Evolutionary conservation across 768 basidiomycete genomes (phyloP).

Genomic region (Leccinellum rugosiceps): DNA sequence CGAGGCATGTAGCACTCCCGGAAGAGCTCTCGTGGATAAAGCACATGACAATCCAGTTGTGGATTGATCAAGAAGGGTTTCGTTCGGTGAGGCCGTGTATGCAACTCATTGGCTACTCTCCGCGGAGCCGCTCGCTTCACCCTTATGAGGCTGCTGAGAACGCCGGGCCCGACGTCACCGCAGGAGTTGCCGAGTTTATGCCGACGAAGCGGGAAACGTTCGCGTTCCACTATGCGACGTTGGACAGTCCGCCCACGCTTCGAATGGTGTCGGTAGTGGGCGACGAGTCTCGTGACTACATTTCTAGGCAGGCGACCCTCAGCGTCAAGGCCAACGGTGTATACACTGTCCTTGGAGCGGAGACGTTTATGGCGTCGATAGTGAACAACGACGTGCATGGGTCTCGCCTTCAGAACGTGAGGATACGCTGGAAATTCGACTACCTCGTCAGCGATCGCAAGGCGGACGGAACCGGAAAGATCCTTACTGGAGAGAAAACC

Average conservation of each 20-base stretch:
- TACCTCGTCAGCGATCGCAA: constrained; percentile 68
- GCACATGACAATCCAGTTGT: constrained; percentile 52
- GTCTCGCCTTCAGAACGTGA: constrained; percentile 29
- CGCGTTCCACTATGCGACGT: constrained; percentile 67
- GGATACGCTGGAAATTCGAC: constrained; percentile 73
- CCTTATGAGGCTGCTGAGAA: constrained; percentile 27
- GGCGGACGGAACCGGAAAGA: constrained; percentile 42
- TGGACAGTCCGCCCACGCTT: constrained; percentile 67
- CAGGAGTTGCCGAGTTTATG: constrained; percentile 61
- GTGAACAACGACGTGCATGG: constrained; percentile 18
- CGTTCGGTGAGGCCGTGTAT: constrained; percentile 59
- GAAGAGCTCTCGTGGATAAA: constrained; percentile 51
- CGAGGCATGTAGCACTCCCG: constrained; percentile 30
- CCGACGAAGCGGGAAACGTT: constrained; percentile 57
- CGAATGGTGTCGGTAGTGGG: constrained; percentile 64
- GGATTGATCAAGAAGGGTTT: constrained; percentile 85
- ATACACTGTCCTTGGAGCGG: constrained; percentile 69
- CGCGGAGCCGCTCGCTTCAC: constrained; percentile 26
- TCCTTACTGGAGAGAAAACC: constrained; percentile 63
- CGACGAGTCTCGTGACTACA: constrained; percentile 69
- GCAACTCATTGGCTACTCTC: constrained; percentile 52
- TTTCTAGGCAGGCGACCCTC: constrained; percentile 72
- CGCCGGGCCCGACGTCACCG: constrained; percentile 32
- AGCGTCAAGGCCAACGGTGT: constrained; percentile 68
- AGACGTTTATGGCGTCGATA: constrained; percentile 34